Evolutionary conservation across 2,329 filamentous ascomycete species (phyloP).

Genomic region (Pezicula radicicola): DNA sequence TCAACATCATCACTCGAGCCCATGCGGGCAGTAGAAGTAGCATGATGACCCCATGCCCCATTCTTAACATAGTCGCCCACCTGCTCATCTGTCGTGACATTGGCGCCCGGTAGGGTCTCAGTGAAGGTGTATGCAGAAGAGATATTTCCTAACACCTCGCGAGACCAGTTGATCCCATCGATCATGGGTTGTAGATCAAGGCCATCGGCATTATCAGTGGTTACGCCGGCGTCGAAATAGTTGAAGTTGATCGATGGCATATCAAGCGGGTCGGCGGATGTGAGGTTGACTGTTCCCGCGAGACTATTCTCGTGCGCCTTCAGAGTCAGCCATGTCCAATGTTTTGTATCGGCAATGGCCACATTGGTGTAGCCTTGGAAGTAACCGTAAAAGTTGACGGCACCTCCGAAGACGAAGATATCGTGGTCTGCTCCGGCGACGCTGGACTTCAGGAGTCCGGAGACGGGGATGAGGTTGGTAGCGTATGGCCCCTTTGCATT

Average conservation of each 20-base stretch:
- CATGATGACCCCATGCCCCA: conserved; percentile 55
- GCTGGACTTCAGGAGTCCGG: conserved; percentile 15
- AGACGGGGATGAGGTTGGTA: conserved; percentile 49
- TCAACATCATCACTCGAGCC: conserved; percentile 49
- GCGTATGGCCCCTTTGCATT: conserved; percentile 23
- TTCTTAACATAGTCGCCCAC: conserved; percentile 45
- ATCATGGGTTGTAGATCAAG: conserved; percentile 10
- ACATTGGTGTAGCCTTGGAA: conserved; percentile 36
- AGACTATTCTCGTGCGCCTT: conserved; percentile 61
- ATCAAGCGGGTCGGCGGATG: conserved; percentile 59
- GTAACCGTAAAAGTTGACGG: conserved; percentile 35
- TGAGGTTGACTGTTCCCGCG: conserved; percentile 58
- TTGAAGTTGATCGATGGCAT: conserved; percentile 60
- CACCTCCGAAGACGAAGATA: conserved; percentile 28
- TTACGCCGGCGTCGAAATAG: conserved; percentile 47
- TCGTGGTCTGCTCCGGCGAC: conserved; percentile 37
- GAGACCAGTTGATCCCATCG: conserved; percentile 9
- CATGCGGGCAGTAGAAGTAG: conserved; percentile 52
- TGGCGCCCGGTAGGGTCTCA: conserved; percentile 38
- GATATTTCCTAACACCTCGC: conserved; percentile 33
- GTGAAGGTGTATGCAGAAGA: conserved; percentile 39
- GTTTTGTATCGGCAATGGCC: conserved; percentile 34
- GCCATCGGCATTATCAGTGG: conserved; percentile 4
- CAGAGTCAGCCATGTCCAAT: conserved; percentile 38
- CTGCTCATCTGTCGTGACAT: conserved; percentile 38